phyloP scores from a whole-genome alignment of 208 protist genomes.

The Pavlovales sp. region DNA sequence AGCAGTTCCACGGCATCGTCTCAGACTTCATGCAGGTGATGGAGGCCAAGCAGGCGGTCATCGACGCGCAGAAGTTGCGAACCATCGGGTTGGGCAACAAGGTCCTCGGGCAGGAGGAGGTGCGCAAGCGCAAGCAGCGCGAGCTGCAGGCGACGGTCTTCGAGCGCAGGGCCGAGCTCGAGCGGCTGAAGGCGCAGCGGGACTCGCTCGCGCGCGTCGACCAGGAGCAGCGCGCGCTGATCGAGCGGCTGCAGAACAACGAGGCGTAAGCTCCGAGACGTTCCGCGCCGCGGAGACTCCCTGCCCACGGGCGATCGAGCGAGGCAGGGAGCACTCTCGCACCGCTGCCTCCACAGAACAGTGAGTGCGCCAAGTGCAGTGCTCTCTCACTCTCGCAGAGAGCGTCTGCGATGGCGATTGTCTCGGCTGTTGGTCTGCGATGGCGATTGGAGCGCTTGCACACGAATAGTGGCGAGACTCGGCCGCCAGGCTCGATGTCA shows the following conservation, averaged over 20 bases:
- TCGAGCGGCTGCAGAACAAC: conserved; percentile 11
- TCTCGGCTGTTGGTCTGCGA: no score
- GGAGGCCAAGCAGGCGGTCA: conserved; percentile 14
- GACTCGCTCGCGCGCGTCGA: conserved; percentile 26
- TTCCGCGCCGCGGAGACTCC: no score
- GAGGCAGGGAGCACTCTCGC: no score
- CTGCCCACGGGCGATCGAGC: no score
- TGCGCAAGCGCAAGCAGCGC: conserved; percentile 18
- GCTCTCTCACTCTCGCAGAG: no score
- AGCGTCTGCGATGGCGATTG: no score
- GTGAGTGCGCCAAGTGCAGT: no score
- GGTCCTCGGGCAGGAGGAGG: background rate
- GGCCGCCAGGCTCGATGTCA: no score
- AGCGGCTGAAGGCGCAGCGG: conserved; percentile 11
- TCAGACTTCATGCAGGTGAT: conserved; percentile 24
- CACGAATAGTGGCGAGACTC: no score
- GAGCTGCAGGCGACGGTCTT: conserved; percentile 27
- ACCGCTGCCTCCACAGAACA: no score
- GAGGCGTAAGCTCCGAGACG: no score
- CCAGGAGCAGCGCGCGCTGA: conserved; percentile 20
- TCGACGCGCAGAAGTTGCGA: conserved; percentile 23
- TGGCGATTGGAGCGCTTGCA: no score
- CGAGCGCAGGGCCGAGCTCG: conserved; percentile 30
- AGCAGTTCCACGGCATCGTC: conserved; percentile 24
- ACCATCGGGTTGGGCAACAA: conserved; percentile 25